These are phyloP conservation scores for Colletotrichum abscissum DNA, from an alignment of 2,329 filamentous ascomycete genomes.

Conservation along the genomic window DNA sequence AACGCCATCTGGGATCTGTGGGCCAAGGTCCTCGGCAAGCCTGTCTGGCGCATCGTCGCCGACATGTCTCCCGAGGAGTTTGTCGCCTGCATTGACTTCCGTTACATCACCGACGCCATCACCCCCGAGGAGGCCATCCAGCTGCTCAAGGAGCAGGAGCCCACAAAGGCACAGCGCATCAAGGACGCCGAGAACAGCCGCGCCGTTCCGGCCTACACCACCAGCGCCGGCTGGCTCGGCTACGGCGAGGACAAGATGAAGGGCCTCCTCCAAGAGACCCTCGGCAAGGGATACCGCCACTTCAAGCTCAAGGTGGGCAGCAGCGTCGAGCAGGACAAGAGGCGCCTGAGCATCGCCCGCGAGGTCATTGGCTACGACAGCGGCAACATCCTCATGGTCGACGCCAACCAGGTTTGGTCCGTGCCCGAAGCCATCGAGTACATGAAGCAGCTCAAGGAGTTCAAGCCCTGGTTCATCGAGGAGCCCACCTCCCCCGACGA, in stretches of 20 bases:
- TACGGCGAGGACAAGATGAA: conserved; percentile 91
- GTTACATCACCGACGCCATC: conserved; percentile 94
- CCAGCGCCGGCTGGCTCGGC: conserved; percentile 90
- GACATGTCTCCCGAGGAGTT: conserved; percentile 92
- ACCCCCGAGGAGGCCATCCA: conserved; percentile 85
- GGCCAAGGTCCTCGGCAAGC: conserved; percentile 87
- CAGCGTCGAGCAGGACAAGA: conserved; percentile 76
- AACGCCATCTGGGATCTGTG: conserved; percentile 97
- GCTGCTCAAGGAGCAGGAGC: conserved; percentile 74
- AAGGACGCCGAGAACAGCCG: conserved; percentile 77
- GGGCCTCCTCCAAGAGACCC: conserved; percentile 77
- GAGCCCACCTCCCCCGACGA: conserved; percentile 93
- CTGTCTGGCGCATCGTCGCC: conserved; percentile 89
- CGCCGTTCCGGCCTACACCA: conserved; percentile 92
- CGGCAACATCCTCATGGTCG: conserved; percentile 90
- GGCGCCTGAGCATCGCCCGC: conserved; percentile 78
- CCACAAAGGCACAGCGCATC: conserved; percentile 77
- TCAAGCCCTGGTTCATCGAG: conserved; percentile 94
- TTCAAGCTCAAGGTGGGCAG: conserved; percentile 94
- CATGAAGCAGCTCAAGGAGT: conserved; percentile 85
- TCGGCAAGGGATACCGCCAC: conserved; percentile 81
- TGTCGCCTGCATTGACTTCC: conserved; percentile 90
- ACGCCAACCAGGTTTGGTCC: conserved; percentile 93
- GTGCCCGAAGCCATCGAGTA: conserved; percentile 89
- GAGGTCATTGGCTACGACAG: conserved; percentile 85